Conservation (phyloP, 768 basidiomycete species). For the Galerina sulciceps region DNA sequence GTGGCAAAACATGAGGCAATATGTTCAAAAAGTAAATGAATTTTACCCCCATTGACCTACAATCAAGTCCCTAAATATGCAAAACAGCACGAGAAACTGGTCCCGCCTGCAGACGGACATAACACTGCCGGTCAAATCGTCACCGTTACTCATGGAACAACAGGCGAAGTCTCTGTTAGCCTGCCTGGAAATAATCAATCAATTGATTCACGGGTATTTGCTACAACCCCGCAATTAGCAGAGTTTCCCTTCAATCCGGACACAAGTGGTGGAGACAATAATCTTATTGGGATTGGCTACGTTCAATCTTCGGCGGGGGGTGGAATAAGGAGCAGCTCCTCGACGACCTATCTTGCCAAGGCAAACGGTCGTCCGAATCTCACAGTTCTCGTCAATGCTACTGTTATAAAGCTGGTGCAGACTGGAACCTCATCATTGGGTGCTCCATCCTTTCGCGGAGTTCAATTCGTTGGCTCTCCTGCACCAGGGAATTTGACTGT, state of each 20-base stretch:
- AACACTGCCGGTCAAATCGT: slow-evolving; percentile 38
- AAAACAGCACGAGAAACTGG: slow-evolving; percentile 38
- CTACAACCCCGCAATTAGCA: slow-evolving; percentile 35
- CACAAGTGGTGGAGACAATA: slow-evolving; percentile 32
- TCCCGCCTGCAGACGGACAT: slow-evolving; percentile 39
- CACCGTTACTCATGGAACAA: slow-evolving; percentile 36
- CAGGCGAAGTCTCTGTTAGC: slow-evolving; percentile 36
- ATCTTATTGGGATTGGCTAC: slow-evolving; percentile 37
- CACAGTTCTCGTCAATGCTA: slow-evolving; percentile 37
- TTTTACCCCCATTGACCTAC: slow-evolving; percentile 5
- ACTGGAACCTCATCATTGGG: slow-evolving; percentile 17
- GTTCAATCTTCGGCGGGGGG: slow-evolving; percentile 34
- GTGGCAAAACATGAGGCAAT: slow-evolving; percentile 39
- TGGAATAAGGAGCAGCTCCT: slow-evolving; percentile 38
- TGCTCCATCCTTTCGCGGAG: slow-evolving; percentile 22
- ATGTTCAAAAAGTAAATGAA: slow-evolving; percentile 31
- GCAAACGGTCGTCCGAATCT: slow-evolving; percentile 36
- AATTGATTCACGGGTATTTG: slow-evolving; percentile 37
- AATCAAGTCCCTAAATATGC: not conserved
- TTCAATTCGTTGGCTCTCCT: slow-evolving; percentile 16
- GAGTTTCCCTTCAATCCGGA: slow-evolving; percentile 41
- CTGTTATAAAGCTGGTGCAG: slow-evolving; percentile 30
- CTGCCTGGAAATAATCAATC: slow-evolving; percentile 31
- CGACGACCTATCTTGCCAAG: slow-evolving; percentile 36
- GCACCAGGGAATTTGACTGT: not conserved